Evolutionary conservation across 169 alveolate species (phyloP).

Genomic region (Plasmodium gallinaceum): DNA sequence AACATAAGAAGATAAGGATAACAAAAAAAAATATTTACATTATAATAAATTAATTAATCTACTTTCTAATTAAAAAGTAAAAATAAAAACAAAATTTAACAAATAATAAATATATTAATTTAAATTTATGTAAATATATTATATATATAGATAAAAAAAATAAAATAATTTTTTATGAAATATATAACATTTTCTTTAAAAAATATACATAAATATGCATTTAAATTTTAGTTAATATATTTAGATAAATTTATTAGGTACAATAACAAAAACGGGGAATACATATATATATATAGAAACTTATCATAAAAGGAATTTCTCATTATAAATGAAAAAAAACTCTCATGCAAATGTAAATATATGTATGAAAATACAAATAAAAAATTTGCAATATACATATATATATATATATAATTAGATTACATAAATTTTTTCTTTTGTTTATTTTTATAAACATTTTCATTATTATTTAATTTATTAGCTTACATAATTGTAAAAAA

Average conservation of each 20-base stretch:
- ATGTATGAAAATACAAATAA: neutral
- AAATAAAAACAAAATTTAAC: too few relatives aligned
- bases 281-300: neutral
- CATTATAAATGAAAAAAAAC: neutral
- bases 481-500: slow-evolving; percentile 74
- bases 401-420: neutral
- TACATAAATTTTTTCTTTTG: neutral
- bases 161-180: neutral
- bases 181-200: neutral
- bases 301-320: neutral
- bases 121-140: too few relatives aligned
- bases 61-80: too few relatives aligned
- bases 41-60: too few relatives aligned
- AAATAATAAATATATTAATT: too few relatives aligned
- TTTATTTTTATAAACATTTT: neutral
- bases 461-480: slow-evolving; percentile 15
- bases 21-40: too few relatives aligned
- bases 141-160: too few relatives aligned
- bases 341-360: neutral
- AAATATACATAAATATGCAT: neutral
- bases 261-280: neutral
- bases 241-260: neutral
- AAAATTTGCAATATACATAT: neutral
- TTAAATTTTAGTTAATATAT: neutral
- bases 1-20: too few relatives aligned